Evolutionary conservation across 495 filamentous ascomycete genomes (phyloP), one percentile per base, ranked within the genome.

Genomic region (Hyaloscypha finlandica): DNA sequence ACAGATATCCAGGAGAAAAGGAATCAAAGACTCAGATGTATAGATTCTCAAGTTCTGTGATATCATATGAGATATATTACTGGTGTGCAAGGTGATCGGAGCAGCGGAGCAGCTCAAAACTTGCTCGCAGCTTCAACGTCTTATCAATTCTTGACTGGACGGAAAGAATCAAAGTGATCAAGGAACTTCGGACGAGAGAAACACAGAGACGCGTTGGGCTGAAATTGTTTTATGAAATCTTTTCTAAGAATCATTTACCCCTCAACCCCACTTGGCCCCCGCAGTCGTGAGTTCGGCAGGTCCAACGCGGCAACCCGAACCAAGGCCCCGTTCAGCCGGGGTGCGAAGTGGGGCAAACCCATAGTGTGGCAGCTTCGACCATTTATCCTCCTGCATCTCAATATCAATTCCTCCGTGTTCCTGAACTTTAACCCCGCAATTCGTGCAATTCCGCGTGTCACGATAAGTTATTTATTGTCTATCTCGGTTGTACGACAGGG

Each of bases 231-330:
- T 30, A 29, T 31, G 42, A 48, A 19, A 48, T 56, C 53, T 9
- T 29, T n/a, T 8, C 22, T 25, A 56, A 29, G 53, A 25, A 56
- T 56, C 20, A 56, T 48, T 31, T 56, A 56, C 53, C 53, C 53
- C 53, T 61, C 59, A 35, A 32, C 33, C 32, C 53, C 53, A 25
- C 53, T 61, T 22, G 5, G 1, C 33, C 32, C 59, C 37, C 59
- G 32, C 32, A 48, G 33, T 20, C 32, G 9, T 12, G 8, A 25
- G 25, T 30, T 30, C 20, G 59, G 37, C 48, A 61, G 33, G 33
- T 35, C 25, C 59, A 42, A 45, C 20, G 20, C n/a, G 59, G 59
- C n/a, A 61, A 51, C 37, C 37, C 59, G 37, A 48, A 9, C 37
- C 14, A 12, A 29, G 59, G 6, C 59, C 37, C 22, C 3, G 12